Percentiles rank a stretch among this genome's conserved stretches.
Conservation (phyloP, 768 basidiomycete species). For the Boletus fagicola region DNA sequence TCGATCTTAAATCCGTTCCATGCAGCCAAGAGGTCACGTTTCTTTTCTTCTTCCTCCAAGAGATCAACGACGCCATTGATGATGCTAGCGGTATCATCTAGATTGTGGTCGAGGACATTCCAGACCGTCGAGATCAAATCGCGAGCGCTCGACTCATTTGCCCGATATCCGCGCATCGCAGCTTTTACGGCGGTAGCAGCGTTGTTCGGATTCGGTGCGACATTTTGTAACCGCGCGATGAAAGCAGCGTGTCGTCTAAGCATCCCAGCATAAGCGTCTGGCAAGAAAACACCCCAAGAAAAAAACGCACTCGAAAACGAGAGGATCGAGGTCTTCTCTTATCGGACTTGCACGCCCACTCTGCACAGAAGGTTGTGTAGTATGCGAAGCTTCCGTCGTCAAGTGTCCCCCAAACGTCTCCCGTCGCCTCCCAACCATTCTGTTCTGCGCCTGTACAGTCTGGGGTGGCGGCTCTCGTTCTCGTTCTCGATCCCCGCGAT, state of each 20-base stretch:
- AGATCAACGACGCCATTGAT: conserved; percentile 73
- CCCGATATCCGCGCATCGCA: conserved; percentile 74
- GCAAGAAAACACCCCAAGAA: not conserved
- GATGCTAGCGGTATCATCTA: conserved; percentile 74
- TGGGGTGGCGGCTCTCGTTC: conserved; percentile 40
- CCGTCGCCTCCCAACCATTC: conserved; percentile 45
- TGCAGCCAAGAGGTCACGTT: conserved; percentile 64
- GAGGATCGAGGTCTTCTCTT: conserved; percentile 50
- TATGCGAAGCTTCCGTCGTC: conserved; percentile 38
- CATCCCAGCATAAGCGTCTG: not conserved
- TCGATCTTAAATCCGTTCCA: conserved; percentile 87
- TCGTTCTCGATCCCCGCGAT: conserved; percentile 49
- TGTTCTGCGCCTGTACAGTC: conserved; percentile 25
- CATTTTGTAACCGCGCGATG: conserved; percentile 55
- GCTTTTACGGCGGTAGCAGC: conserved; percentile 66
- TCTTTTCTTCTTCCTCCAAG: conserved; percentile 83
- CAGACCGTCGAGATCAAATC: conserved; percentile 90
- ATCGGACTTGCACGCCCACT: conserved; percentile 34
- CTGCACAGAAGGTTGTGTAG: conserved; percentile 15
- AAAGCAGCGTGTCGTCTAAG: conserved; percentile 67
- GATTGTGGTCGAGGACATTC: conserved; percentile 64
- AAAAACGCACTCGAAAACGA: conserved; percentile 49
- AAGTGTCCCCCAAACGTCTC: conserved; percentile 62
- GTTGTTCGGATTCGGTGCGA: conserved; percentile 55
- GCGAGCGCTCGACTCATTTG: conserved; percentile 72